A percentile compares a stretch with the other conserved stretches of the same genome.
phyloP scores from a whole-genome alignment of 2,329 filamentous ascomycete species.

The Alternaria dauci region DNA sequence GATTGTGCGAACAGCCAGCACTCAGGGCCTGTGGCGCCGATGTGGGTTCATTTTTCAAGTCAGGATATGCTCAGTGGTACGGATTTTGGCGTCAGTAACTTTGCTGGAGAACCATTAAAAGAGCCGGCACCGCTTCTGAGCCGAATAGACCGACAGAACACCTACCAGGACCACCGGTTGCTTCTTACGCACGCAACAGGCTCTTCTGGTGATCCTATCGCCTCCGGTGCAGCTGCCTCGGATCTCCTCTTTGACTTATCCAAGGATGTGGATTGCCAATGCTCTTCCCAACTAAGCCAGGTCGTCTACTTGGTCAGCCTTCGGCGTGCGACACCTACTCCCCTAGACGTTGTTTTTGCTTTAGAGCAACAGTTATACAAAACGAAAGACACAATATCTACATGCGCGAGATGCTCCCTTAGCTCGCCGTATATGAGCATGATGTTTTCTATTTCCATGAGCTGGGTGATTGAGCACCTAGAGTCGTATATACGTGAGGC shows the following conservation, averaged over 20 bases:
- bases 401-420: background rate
- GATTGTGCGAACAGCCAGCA: background rate
- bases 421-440: background rate
- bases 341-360: background rate
- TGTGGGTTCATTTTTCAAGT: background rate
- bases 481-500: background rate
- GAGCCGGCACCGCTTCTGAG: background rate
- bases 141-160: background rate
- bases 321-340: background rate
- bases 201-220: background rate
- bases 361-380: background rate
- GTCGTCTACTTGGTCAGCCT: background rate
- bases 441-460: background rate
- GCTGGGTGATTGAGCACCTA: conserved; percentile 3
- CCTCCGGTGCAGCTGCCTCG: background rate
- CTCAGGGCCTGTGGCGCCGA: background rate
- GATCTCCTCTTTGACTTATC: background rate
- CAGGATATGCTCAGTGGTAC: background rate
- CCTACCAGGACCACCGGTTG: background rate
- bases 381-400: background rate
- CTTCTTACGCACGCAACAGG: background rate
- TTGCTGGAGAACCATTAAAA: background rate
- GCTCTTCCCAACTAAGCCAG: background rate
- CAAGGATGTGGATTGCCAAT: conserved; percentile 3
- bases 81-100: background rate